Evolutionary conservation across 2,329 filamentous ascomycete species (phyloP).

Genomic region (Venturia carpophila): DNA sequence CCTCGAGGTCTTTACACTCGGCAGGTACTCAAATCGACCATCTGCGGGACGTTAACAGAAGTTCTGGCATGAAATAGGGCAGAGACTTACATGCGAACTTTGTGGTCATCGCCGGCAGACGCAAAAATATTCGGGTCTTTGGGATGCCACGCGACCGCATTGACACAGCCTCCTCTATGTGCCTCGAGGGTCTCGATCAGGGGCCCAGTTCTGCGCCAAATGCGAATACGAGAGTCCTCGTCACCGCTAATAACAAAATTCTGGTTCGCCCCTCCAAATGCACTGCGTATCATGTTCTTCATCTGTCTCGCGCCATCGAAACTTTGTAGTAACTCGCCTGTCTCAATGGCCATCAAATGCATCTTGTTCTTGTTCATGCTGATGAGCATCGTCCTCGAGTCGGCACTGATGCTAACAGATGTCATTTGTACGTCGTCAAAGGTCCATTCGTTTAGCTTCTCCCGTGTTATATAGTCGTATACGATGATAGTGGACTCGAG

Average conservation of each 20-base stretch:
- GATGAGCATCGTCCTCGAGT: constrained; percentile 74
- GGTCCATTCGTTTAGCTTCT: constrained; percentile 66
- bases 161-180: constrained; percentile 67
- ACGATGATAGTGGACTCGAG: constrained; percentile 66
- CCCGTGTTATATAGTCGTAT: constrained; percentile 69
- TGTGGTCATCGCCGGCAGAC: constrained; percentile 80
- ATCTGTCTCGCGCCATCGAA: constrained; percentile 71
- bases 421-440: constrained; percentile 63
- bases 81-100: constrained; percentile 63
- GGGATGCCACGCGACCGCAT: constrained; percentile 85
- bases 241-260: constrained; percentile 88
- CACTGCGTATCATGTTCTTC: constrained; percentile 69
- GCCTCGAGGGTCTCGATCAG: constrained; percentile 69
- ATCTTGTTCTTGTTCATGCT: constrained; percentile 73
- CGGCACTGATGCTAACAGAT: constrained; percentile 71
- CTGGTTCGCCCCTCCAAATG: constrained; percentile 83
- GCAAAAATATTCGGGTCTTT: constrained; percentile 75
- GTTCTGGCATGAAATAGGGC: too few species aligned
- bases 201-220: constrained; percentile 82
- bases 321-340: constrained; percentile 60
- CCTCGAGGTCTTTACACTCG: too few species aligned
- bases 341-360: constrained; percentile 68
- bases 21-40: neutral
- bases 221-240: constrained; percentile 69
- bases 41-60: neutral